Base-by-base conservation (phyloP, 768 basidiomycete species). In the Lactarius sanguifluus region DNA sequence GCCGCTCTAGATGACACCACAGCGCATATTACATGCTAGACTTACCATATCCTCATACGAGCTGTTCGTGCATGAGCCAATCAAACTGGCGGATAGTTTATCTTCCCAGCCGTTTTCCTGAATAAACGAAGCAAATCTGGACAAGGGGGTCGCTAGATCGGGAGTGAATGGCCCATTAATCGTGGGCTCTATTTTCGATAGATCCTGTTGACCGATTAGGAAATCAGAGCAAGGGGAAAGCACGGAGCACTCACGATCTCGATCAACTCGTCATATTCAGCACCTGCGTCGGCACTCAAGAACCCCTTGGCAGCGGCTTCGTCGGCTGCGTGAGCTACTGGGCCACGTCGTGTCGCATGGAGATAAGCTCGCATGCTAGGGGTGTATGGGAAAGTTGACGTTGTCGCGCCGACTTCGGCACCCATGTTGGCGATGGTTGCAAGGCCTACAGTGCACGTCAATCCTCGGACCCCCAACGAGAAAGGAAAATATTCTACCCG, bases 341-440 rank as follows among this genome's bases (percentile, higher is more conserved):
- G 86, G 47, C 84, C 86, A 64, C 97, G 88, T 58, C 93, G 89
- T 10, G 97, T 99, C 23, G 95, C 95, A 69, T 85, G 81, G 36
- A 99, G 85, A 78, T 98, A 99, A 41, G 86, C 82, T 38, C 87
- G 83, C 96, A 98, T 98, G 72, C 86, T 86, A 20, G 85, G 77
- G 18, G 94, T 94, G 78, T 98, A 99, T 5, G 96, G 96, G 83
- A 99, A 99, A 7, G 91, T 94, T 1, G 96, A 96, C 0, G 97
- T 98, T 1, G 97, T 99, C n/a, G 97, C 97, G 45, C 97, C 97
- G n/a, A 98, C 96, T 81, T 99, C 97, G 15, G 97, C 97, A 59
- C 97, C 97, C 97, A 98, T 99, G 77, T 99, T 98, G 54, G 93
- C 91, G 63, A 99, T 91, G 2, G 97, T 98, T 1, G 96, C 97